Percentiles rank a stretch among this genome's conserved stretches.
Conservation (phyloP, 352 stramenopile species). For the Pilasporangium apinafurcum region DNA sequence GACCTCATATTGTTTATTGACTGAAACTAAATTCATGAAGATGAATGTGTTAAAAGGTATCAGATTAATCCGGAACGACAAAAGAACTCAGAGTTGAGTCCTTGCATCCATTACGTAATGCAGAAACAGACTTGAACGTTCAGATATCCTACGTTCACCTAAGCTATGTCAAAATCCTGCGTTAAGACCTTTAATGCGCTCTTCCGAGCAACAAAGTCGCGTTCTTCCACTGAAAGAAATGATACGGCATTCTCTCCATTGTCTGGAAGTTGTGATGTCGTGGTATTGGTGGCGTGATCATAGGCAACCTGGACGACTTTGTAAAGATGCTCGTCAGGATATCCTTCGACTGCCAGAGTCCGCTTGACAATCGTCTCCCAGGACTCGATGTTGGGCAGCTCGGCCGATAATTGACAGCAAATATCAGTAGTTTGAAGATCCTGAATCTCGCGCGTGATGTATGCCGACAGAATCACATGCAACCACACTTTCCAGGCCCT, state of each 20-base stretch:
- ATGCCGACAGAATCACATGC: constrained; percentile 19
- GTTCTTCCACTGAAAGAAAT: constrained; percentile 25
- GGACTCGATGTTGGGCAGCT: neutral
- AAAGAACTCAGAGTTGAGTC: too few species aligned
- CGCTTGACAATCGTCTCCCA: too few species aligned
- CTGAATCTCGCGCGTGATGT: constrained; percentile 8
- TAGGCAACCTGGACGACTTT: neutral
- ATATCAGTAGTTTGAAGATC: neutral
- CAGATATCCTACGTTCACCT: too few species aligned
- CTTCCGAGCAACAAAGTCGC: constrained; percentile 34
- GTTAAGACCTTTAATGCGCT: constrained; percentile 29
- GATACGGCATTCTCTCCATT: neutral
- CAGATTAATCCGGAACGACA: too few species aligned
- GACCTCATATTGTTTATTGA: too few species aligned
- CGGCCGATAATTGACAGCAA: neutral
- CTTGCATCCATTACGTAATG: too few species aligned
- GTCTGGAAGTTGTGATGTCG: too few species aligned
- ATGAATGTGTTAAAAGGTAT: too few species aligned
- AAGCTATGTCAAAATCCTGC: constrained; percentile 1
- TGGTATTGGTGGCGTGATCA: neutral
- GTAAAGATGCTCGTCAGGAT: neutral
- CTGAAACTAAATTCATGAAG: too few species aligned
- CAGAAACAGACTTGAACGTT: too few species aligned
- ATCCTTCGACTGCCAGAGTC: too few species aligned
- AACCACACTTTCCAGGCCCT: constrained; percentile 29